phyloP scores from a whole-genome alignment of 1,284 basidiomycete genomes.

The Pascua guehoae region DNA sequence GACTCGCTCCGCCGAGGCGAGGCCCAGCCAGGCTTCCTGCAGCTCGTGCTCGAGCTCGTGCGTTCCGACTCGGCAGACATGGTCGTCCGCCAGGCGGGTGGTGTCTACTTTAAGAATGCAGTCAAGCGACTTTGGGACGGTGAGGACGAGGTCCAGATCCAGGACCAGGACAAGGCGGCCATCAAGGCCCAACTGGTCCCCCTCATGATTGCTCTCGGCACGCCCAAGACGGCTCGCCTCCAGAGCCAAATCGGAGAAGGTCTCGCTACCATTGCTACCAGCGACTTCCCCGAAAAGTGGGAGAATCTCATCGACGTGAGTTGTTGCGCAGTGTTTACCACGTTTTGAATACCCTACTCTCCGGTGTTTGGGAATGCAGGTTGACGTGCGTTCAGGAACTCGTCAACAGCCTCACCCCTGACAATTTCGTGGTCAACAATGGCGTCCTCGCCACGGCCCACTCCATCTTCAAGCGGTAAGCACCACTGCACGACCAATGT shows the following conservation, averaged over 20 bases:
- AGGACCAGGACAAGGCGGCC: constrained; percentile 48
- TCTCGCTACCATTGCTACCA: constrained; percentile 76
- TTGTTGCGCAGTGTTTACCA: constrained; percentile 13
- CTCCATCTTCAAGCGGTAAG: constrained; percentile 76
- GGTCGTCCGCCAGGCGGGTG: constrained; percentile 71
- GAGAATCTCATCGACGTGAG: constrained; percentile 77
- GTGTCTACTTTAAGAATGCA: constrained; percentile 84
- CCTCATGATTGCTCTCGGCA: constrained; percentile 55
- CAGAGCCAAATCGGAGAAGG: constrained; percentile 81
- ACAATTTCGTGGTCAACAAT: constrained; percentile 80
- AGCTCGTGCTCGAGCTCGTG: constrained; percentile 65
- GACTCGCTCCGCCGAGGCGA: constrained; percentile 65
- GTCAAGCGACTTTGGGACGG: constrained; percentile 75
- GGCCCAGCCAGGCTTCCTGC: constrained; percentile 71
- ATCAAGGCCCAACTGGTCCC: constrained; percentile 56
- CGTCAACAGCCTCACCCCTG: constrained; percentile 67
- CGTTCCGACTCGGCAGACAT: constrained; percentile 56
- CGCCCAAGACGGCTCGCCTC: constrained; percentile 43
- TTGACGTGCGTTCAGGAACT: constrained; percentile 62
- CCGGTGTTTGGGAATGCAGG: neutral
- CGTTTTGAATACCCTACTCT: neutral
- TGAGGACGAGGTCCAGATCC: constrained; percentile 49
- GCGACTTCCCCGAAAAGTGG: constrained; percentile 85
- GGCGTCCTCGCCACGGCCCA: constrained; percentile 91
- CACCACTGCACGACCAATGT: neutral